A percentile compares a stretch with the other conserved stretches of the same genome.
These are phyloP conservation scores for Hibiscus tridactylites DNA, from an alignment of 345 rosid species.

Conservation along the genomic window DNA sequence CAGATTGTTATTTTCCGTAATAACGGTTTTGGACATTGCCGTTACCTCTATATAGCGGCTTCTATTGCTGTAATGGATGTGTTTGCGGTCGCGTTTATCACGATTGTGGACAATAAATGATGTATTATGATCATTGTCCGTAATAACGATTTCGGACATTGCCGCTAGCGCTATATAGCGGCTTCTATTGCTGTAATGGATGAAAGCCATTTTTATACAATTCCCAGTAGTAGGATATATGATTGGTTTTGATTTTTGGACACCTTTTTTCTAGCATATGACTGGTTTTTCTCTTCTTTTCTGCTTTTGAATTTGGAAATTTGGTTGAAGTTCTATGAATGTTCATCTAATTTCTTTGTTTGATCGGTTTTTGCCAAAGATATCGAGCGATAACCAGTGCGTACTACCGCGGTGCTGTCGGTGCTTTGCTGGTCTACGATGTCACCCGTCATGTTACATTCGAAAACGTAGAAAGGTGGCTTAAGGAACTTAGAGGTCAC, in stretches of 20 bases:
- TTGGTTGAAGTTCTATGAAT: background rate
- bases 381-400: conserved; percentile 93
- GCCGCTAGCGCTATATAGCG: too few relatives aligned
- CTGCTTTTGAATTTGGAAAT: background rate
- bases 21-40: too few relatives aligned
- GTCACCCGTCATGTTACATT: conserved; percentile 79
- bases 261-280: background rate
- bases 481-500: conserved; percentile 81
- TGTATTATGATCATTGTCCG: too few relatives aligned
- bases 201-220: background rate
- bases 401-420: conserved; percentile 30
- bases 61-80: too few relatives aligned
- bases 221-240: background rate
- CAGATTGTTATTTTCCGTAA: too few relatives aligned
- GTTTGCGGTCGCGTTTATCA: too few relatives aligned
- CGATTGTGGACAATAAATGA: too few relatives aligned
- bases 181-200: too few relatives aligned
- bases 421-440: conserved; percentile 55
- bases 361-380: conserved; percentile 18
- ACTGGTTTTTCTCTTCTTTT: background rate
- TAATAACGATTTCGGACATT: too few relatives aligned
- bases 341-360: background rate
- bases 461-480: conserved; percentile 84
- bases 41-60: too few relatives aligned
- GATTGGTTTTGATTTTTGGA: background rate